Evolutionary conservation across 208 protist species (phyloP).

Genomic region (Naegleria gruberi): DNA sequence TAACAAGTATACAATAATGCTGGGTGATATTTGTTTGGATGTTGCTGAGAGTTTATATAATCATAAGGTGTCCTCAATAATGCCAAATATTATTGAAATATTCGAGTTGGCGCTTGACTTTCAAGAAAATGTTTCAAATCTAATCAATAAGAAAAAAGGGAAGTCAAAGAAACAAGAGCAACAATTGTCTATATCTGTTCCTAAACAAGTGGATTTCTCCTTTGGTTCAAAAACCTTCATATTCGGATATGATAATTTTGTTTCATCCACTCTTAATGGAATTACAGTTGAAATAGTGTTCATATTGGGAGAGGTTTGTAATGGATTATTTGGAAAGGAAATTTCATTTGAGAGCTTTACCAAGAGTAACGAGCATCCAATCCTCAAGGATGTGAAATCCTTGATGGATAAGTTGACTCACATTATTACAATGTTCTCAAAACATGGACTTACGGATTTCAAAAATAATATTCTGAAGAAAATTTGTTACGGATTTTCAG

Average conservation of each 20-base stretch:
- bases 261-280: not conserved
- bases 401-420: not conserved
- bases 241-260: not conserved
- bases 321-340: not conserved
- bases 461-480: not conserved
- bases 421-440: not conserved
- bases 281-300: not conserved
- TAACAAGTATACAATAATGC: not conserved
- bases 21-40: not conserved
- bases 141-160: not conserved
- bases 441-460: not conserved
- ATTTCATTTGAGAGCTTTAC: not conserved
- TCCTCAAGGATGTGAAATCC: not conserved
- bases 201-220: not conserved
- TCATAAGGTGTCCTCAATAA: not conserved
- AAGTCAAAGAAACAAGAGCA: not conserved
- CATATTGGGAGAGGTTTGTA: not conserved
- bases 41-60: not conserved
- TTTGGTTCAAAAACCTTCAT: not conserved
- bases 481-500: not conserved
- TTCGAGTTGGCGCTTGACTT: not conserved
- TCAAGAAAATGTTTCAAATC: not conserved
- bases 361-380: not conserved
- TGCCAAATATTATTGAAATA: not conserved
- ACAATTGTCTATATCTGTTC: not conserved